Evolutionary conservation across 495 filamentous ascomycete species (phyloP), one percentile per base, ranked within the genome.

Genomic region (Neurospora intermedia): DNA sequence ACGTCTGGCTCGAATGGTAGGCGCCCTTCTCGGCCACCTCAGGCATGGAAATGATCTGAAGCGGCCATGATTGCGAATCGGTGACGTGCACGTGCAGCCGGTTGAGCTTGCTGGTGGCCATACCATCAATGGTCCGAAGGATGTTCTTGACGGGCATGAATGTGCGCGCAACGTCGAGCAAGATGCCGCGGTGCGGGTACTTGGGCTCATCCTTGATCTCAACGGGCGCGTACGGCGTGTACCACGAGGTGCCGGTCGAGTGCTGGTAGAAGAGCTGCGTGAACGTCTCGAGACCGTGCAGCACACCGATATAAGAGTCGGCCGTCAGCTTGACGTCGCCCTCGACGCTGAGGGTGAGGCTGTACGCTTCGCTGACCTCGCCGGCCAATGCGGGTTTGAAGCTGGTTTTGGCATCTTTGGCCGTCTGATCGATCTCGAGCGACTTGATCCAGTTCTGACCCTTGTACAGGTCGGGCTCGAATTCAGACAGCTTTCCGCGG

Each of bases 11-110:
- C 0, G 82, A 81, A 40, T 81, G 81, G 74, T 94, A 94, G 3
- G 91, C 90, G 62, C 93, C 93, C 78, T 91, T 88, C 31, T 83
- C 73, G 16, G 92, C 83, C 8, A 96, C 85, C 72, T 89, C 85
- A 11, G 93, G 92, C 72, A 95, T 78, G 7, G 90, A 77, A 3
- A 91, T 91, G 72, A 95, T 91, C 74, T 91, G 90, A 39, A 96
- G 83, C 4, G 93, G 93, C 93, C 93, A 96, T 9, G 91, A 91
- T 78, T 96, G 93, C 31, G 91, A 88, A 78, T 96, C 93, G 0
- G 93, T 94, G 59, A 89, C 86, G 81, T 96, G 93, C 35, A 94
- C 79, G 80, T 95, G 93, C 54, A 94, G 83, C 8, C 88, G 83
- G 80, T 94, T 94, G 81, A 96, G 85, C 83, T 96, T 94, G 83